Percentiles rank a stretch among this genome's conserved stretches.
Conservation (phyloP, 176 grass and related monocot genomes). For the Musa itinerans region DNA sequence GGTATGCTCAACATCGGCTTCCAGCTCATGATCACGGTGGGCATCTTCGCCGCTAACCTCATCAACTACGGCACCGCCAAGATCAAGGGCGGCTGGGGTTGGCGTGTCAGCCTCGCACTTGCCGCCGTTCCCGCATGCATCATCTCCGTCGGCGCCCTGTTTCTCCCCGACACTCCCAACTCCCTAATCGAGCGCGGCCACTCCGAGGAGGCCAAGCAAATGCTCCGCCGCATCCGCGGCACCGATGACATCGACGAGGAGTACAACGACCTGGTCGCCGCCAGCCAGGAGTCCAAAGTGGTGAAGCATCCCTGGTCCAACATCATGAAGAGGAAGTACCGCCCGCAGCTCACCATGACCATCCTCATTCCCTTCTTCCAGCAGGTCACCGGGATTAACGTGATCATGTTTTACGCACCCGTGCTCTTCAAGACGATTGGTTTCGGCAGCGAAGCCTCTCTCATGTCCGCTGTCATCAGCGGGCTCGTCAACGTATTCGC, state of each 20-base stretch:
- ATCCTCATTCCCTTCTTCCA: constrained; percentile 43
- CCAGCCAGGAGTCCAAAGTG: constrained; percentile 9
- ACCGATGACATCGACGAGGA: constrained; percentile 6
- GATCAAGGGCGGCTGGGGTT: constrained; percentile 7
- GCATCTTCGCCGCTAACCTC: constrained; percentile 1
- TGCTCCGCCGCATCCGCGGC: constrained; percentile 13
- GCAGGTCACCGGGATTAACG: constrained; percentile 45
- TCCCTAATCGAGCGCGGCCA: constrained; percentile 16
- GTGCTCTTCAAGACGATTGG: constrained; percentile 36
- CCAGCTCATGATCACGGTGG: constrained; percentile 11
- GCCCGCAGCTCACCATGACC: constrained; percentile 37
- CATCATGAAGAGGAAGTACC: constrained; percentile 33
- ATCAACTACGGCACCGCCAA: constrained; percentile 12
- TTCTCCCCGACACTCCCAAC: constrained; percentile 19
- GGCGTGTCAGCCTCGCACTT: constrained; percentile 8
- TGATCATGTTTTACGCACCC: constrained; percentile 41
- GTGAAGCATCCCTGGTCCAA: constrained; percentile 34
- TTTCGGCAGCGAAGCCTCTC: constrained; percentile 22
- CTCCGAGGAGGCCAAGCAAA: neutral
- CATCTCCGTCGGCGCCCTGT: constrained; percentile 3
- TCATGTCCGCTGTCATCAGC: constrained; percentile 39
- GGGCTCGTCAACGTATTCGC: constrained; percentile 24
- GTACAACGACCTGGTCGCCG: constrained; percentile 13
- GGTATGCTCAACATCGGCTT: constrained; percentile 20
- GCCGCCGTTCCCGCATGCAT: constrained; percentile 8